Base-by-base conservation (phyloP, 176 grass and related monocot species). In the Stipa capillata region DNA sequence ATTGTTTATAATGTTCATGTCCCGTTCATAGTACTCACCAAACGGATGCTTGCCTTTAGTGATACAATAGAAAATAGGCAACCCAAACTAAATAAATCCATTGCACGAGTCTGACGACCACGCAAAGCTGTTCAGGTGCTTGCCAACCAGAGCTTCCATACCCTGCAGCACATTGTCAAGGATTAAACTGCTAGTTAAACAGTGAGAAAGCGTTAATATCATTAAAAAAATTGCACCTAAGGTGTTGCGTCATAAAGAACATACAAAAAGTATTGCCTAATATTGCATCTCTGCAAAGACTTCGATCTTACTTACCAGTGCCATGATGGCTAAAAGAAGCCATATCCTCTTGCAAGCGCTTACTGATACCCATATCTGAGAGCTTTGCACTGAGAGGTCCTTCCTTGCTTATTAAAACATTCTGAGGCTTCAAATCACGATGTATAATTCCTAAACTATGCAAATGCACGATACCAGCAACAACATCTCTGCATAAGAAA, bases 321-420 rank as follows among this genome's bases (percentile, higher is more conserved):
- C 87, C 76, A 71, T 98, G 92, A 68, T 77, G 88, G 48, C 85
- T 95, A 76, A 93, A 56, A 40, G 88, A 90, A 78, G 90, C 89
- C 88, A 91, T 92, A 67, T 95, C 86, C 40, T 90, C 92, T 83
- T 93, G 90, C 79, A 98, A 76, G 45, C 81, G 84, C 65, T 98
- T 98, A 82, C 96, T 98, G 28, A 98, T 93, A 79, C 96, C 96
- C 96, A 98, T 98, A 89, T 98, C 96, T 83, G 92, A 95, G 79
- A 98, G 78, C 68, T 98, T 98, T 79, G 96, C 96, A 71, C 87
- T 84, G n/a, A 93, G 32, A 71, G 69, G n/a, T 42, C 86, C 82
- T 66, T 95, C 90, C 75, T 67, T 74, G 70, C 80, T 94, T 73
- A 98, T 95, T 76, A 98, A 79, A 49, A 98, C 96, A 89, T 98